Evolutionary conservation across 805 yeast species (phyloP).

Genomic region (Lachancea mirantina): DNA sequence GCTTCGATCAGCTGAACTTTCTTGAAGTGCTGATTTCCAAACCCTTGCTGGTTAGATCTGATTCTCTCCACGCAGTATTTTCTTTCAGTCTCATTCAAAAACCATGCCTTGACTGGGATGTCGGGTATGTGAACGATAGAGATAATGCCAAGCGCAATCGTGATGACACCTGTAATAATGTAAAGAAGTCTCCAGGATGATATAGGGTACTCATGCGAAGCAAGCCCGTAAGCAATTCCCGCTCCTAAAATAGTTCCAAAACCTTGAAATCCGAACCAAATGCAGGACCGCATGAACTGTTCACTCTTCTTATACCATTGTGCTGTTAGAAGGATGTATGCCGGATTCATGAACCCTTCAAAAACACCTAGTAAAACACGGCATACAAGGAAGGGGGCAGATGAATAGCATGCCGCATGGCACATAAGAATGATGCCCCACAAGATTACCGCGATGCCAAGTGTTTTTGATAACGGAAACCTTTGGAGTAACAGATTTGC

Average conservation of each 20-base stretch:
- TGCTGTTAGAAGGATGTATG: slow-evolving; percentile 38
- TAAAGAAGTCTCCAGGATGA: slow-evolving; percentile 47
- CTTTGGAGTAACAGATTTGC: slow-evolving; percentile 36
- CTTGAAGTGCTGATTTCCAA: slow-evolving; percentile 40
- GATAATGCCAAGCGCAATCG: slow-evolving; percentile 39
- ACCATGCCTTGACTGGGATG: slow-evolving; percentile 37
- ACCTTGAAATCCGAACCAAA: slow-evolving; percentile 40
- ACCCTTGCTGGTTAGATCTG: slow-evolving; percentile 40
- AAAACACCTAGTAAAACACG: slow-evolving; percentile 37
- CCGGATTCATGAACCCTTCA: slow-evolving; percentile 40
- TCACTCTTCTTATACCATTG: slow-evolving; percentile 41
- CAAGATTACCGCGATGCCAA: slow-evolving; percentile 26
- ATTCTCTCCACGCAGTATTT: slow-evolving; percentile 36
- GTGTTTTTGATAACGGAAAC: slow-evolving; percentile 37
- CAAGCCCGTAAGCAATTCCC: slow-evolving; percentile 42
- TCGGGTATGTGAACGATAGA: slow-evolving; percentile 40
- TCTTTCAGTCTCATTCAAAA: slow-evolving; percentile 34
- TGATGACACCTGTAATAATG: slow-evolving; percentile 45
- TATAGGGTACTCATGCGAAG: slow-evolving; percentile 26
- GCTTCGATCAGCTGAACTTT: slow-evolving; percentile 40
- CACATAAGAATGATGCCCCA: slow-evolving; percentile 34
- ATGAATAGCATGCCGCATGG: slow-evolving; percentile 27
- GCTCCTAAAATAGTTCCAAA: slow-evolving; percentile 41
- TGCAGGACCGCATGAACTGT: slow-evolving; percentile 31
- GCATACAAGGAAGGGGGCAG: slow-evolving; percentile 5